A percentile compares a stretch with the other conserved stretches of the same genome.
Conservation (phyloP, 371 early-diverging fungal genomes). For the Rhizopus stolonifer region DNA sequence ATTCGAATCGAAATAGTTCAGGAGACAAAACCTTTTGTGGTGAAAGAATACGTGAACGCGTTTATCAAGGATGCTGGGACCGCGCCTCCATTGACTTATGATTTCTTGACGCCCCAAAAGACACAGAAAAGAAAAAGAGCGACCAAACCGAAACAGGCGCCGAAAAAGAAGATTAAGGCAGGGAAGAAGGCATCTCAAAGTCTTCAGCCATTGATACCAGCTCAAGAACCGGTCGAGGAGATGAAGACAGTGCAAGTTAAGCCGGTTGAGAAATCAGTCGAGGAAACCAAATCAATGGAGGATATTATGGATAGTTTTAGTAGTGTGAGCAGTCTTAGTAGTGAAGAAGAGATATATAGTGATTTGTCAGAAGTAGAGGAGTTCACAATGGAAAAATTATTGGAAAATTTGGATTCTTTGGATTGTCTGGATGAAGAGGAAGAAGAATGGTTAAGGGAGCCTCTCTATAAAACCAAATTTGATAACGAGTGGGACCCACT, state of each 20-base stretch:
- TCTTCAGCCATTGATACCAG: too few species aligned
- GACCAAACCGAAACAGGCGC: background rate
- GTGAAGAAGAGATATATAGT: too few species aligned
- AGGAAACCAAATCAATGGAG: too few species aligned
- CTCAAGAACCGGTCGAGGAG: too few species aligned
- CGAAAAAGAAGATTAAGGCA: background rate
- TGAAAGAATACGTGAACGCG: background rate
- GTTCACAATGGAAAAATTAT: background rate
- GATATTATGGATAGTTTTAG: too few species aligned
- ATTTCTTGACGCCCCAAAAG: background rate
- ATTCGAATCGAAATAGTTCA: background rate
- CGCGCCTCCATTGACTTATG: background rate
- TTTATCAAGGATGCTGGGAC: slow-evolving; percentile 3
- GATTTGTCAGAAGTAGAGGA: background rate
- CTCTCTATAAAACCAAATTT: background rate
- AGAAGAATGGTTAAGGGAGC: background rate
- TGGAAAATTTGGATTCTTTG: background rate
- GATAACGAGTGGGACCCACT: slow-evolving; percentile 27
- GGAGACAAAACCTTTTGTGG: background rate
- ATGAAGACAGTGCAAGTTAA: too few species aligned
- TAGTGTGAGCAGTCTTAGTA: too few species aligned
- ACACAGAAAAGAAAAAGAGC: slow-evolving; percentile 2
- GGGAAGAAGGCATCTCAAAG: too few species aligned
- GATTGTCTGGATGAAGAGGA: slow-evolving; percentile 9
- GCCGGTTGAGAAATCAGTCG: too few species aligned